These are phyloP conservation scores for Cladophialophora carrionii DNA, from an alignment of 2,329 filamentous ascomycete species.

Conservation along the genomic window DNA sequence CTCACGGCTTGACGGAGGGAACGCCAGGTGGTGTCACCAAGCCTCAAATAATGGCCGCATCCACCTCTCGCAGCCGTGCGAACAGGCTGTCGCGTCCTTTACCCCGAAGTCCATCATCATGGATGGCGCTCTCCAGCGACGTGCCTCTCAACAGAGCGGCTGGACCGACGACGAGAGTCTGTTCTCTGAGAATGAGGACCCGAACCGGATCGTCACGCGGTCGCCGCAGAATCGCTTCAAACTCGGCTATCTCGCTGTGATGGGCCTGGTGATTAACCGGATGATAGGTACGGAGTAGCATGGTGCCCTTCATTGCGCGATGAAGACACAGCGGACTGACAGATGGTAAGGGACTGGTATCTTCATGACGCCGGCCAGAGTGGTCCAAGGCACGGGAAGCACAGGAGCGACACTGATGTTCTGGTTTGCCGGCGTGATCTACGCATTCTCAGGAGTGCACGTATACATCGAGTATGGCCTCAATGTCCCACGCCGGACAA, in stretches of 20 bases:
- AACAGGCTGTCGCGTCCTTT: not conserved
- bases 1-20: not conserved
- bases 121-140: constrained; percentile 1
- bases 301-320: not conserved
- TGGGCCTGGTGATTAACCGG: constrained; percentile 7
- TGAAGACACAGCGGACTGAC: not conserved
- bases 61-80: not conserved
- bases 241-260: constrained; percentile 5
- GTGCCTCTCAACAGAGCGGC: constrained; percentile 4
- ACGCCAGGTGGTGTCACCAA: not conserved
- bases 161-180: constrained; percentile 1
- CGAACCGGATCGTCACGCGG: constrained; percentile 2
- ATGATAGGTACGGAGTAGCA: constrained; percentile 6
- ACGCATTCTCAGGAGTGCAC: constrained; percentile 3
- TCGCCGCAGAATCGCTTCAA: constrained; percentile 2
- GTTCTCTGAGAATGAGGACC: constrained; percentile 4
- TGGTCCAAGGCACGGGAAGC: not conserved
- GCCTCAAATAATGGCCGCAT: constrained; percentile 4
- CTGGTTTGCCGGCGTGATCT: constrained; percentile 8
- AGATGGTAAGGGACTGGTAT: constrained; percentile 4
- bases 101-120: not conserved
- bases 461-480: constrained; percentile 10
- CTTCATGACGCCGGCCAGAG: constrained; percentile 10
- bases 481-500: constrained; percentile 1
- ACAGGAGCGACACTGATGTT: constrained; percentile 5